Percentiles rank a stretch among this genome's conserved stretches.
phyloP scores from a whole-genome alignment of 2,329 filamentous ascomycete species.

The Drechslera avenae region DNA sequence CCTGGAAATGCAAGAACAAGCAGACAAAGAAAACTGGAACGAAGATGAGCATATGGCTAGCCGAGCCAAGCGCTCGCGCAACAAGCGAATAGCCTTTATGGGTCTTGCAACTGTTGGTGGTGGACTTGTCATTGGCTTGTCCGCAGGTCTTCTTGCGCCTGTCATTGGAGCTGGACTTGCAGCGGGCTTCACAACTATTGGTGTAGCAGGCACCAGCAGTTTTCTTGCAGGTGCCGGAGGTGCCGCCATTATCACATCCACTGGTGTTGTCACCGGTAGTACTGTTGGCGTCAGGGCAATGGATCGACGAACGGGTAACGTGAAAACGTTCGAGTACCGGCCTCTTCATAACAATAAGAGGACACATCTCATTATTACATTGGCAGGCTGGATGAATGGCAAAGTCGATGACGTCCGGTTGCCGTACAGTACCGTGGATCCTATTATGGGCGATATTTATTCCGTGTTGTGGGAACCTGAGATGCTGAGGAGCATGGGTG shows the following conservation, averaged over 20 bases:
- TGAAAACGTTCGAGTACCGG: conserved; percentile 95
- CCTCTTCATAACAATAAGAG: conserved; percentile 98
- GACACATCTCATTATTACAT: conserved; percentile 91
- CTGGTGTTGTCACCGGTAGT: conserved; percentile 82
- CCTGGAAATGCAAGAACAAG: conserved; percentile 94
- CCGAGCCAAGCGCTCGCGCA: conserved; percentile 79
- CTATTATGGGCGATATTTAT: conserved; percentile 97
- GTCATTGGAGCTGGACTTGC: conserved; percentile 93
- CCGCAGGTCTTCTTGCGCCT: conserved; percentile 87
- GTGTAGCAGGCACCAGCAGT: conserved; percentile 82
- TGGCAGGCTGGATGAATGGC: conserved; percentile 98
- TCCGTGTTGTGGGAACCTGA: conserved; percentile 97
- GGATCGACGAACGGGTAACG: conserved; percentile 84
- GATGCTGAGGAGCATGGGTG: conserved; percentile 96
- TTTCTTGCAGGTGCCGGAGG: conserved; percentile 93
- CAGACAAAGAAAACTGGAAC: conserved; percentile 96
- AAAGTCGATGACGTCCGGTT: conserved; percentile 95
- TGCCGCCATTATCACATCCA: conserved; percentile 90
- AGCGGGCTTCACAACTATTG: conserved; percentile 93
- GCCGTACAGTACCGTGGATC: conserved; percentile 94
- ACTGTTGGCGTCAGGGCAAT: conserved; percentile 86
- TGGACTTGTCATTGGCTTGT: conserved; percentile 91
- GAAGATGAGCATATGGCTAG: conserved; percentile 92
- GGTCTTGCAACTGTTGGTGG: conserved; percentile 94
- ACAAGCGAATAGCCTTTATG: conserved; percentile 90